These are phyloP conservation scores for Boletus tylopilopsis DNA, from an alignment of 768 basidiomycete genomes.

Conservation along the genomic window DNA sequence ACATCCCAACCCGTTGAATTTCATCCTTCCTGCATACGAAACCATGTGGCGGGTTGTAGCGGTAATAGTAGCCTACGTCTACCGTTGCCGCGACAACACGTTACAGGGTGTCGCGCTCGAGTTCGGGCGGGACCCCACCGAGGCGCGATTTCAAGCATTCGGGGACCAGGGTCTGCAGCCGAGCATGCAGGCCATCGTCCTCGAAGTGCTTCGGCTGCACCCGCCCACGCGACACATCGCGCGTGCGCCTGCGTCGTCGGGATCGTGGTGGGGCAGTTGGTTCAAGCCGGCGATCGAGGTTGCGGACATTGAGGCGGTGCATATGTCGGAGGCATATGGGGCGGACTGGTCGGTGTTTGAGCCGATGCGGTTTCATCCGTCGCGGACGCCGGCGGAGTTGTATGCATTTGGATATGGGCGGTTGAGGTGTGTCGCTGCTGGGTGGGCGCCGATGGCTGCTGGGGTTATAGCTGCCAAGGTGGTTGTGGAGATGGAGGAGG, in stretches of 20 bases:
- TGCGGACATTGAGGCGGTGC: conserved; percentile 22
- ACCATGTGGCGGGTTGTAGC: conserved; percentile 64
- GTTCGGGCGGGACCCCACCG: conserved; percentile 22
- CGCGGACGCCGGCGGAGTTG: conserved; percentile 19
- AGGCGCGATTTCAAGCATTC: conserved; percentile 16
- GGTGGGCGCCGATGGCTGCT: conserved; percentile 57
- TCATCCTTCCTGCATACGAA: conserved; percentile 59
- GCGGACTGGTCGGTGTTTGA: conserved; percentile 40
- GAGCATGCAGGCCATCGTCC: conserved; percentile 24
- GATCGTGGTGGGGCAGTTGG: conserved; percentile 12
- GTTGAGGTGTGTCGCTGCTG: conserved; percentile 38
- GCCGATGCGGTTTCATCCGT: conserved; percentile 39
- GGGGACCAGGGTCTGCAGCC: conserved; percentile 4
- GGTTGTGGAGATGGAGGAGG: conserved; percentile 31
- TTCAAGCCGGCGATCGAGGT: conserved; percentile 14
- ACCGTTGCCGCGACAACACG: conserved; percentile 23
- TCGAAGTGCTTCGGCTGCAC: conserved; percentile 29
- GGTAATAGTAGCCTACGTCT: conserved; percentile 33
- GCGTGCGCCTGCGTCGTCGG: conserved; percentile 4
- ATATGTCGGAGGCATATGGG: conserved; percentile 23
- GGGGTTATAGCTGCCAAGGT: conserved; percentile 45
- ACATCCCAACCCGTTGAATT: conserved; percentile 41
- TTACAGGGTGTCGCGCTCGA: conserved; percentile 23
- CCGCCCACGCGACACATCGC: conserved; percentile 25
- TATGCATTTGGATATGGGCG: conserved; percentile 46